Evolutionary conservation across 495 filamentous ascomycete genomes (phyloP).

Genomic region (Penicillium alfredii): DNA sequence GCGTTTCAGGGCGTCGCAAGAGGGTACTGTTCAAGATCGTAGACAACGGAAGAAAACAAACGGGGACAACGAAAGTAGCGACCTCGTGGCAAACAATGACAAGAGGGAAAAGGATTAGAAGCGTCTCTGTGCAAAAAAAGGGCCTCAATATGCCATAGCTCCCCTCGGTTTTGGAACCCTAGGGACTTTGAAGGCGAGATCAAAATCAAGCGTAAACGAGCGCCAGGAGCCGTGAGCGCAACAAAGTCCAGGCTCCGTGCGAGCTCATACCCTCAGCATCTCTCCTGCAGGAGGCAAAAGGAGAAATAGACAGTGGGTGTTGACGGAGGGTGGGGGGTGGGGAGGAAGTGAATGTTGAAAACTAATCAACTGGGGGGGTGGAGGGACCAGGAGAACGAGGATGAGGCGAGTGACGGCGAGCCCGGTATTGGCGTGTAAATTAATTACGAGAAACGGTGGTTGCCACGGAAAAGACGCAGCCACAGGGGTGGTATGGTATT

Average conservation of each 20-base stretch:
- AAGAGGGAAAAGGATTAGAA: slow-evolving; percentile 14
- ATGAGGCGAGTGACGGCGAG: slow-evolving; percentile 19
- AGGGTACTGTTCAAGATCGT: slow-evolving; percentile 35
- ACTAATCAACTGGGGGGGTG: slow-evolving; percentile 20
- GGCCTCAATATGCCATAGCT: slow-evolving; percentile 31
- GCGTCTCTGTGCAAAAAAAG: slow-evolving; percentile 15
- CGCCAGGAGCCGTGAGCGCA: slow-evolving; percentile 45
- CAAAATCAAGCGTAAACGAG: slow-evolving; percentile 23
- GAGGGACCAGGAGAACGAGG: slow-evolving; percentile 16
- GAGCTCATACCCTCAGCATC: slow-evolving; percentile 47
- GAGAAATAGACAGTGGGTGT: slow-evolving; percentile 2
- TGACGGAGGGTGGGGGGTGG: slow-evolving; percentile 6
- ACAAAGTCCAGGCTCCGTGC: slow-evolving; percentile 41
- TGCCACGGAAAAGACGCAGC: neutral
- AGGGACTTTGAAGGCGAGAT: slow-evolving; percentile 17
- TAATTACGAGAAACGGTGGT: slow-evolving; percentile 5
- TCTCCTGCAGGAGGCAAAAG: slow-evolving; percentile 17
- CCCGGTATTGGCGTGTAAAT: slow-evolving; percentile 23
- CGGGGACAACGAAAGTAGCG: slow-evolving; percentile 9
- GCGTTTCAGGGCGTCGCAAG: slow-evolving; percentile 38
- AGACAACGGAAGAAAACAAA: slow-evolving; percentile 22
- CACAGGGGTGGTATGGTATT: slow-evolving; percentile 13
- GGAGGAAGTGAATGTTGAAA: slow-evolving; percentile 20
- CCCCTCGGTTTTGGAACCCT: slow-evolving; percentile 12
- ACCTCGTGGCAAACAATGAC: slow-evolving; percentile 13